Percentiles rank a stretch among this genome's conserved stretches.
Conservation (phyloP, 1,284 basidiomycete genomes). For the Stygiomarasmius scandens region DNA sequence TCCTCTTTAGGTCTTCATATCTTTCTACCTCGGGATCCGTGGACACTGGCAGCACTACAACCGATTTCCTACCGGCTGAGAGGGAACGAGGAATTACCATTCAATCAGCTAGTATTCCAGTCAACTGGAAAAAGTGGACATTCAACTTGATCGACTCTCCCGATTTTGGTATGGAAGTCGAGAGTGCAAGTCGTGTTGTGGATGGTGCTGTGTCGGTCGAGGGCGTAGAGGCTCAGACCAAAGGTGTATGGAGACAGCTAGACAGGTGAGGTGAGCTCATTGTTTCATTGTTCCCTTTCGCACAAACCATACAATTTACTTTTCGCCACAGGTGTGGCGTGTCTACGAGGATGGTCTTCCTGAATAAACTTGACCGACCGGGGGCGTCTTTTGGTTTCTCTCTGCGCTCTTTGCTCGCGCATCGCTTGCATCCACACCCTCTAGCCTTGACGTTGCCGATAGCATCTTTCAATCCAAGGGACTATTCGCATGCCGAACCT, state of each 20-base stretch:
- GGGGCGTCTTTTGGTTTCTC: conserved; percentile 82
- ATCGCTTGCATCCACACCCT: conserved; percentile 78
- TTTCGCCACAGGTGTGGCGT: conserved; percentile 73
- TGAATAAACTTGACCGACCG: conserved; percentile 88
- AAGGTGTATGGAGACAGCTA: conserved; percentile 85
- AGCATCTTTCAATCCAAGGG: conserved; percentile 66
- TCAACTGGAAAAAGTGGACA: conserved; percentile 81
- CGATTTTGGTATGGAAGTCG: conserved; percentile 94
- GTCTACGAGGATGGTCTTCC: conserved; percentile 74
- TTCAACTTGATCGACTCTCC: conserved; percentile 92
- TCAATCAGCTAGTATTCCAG: conserved; percentile 89
- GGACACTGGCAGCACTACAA: conserved; percentile 88
- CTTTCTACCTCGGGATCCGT: conserved; percentile 79
- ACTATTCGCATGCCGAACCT: conserved; percentile 71
- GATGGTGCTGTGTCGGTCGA: conserved; percentile 91
- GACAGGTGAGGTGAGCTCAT: conserved; percentile 64
- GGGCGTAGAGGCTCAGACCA: conserved; percentile 89
- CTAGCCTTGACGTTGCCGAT: conserved; percentile 77
- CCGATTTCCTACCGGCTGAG: conserved; percentile 89
- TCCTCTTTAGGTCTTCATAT: conserved; percentile 77
- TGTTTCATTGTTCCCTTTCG: neutral
- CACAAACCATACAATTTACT: conserved; percentile 1
- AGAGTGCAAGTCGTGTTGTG: conserved; percentile 86
- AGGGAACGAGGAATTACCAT: conserved; percentile 90
- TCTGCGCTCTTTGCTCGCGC: conserved; percentile 67